Conservation (phyloP, 139 green algal species). For the Gonium pectorale region DNA sequence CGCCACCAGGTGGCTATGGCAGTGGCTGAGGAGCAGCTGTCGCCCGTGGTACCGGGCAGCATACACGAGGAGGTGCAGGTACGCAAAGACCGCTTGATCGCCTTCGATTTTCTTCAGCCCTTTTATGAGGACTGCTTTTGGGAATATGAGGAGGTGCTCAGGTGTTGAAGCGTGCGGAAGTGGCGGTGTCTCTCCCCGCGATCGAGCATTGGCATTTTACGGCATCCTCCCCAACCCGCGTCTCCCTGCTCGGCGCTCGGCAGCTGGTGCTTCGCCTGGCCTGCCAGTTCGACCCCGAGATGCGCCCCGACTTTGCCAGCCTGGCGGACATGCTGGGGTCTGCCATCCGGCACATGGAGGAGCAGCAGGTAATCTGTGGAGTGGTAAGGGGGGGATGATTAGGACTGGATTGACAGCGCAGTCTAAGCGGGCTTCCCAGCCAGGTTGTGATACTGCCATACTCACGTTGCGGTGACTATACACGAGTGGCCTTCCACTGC, state of each 20-base stretch:
- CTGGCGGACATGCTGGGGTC: conserved; percentile 38
- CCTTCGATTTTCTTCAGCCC: not conserved
- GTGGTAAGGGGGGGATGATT: too few relatives aligned
- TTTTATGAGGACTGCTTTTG: too few relatives aligned
- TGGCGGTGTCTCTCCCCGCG: too few relatives aligned
- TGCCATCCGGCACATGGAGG: conserved; percentile 24
- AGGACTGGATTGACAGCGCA: not conserved
- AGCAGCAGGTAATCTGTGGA: not conserved
- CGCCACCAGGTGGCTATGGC: conserved; percentile 64
- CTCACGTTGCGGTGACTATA: too few relatives aligned
- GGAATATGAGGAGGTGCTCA: too few relatives aligned
- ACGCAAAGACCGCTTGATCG: conserved; percentile 15
- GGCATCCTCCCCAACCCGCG: too few relatives aligned
- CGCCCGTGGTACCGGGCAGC: conserved; percentile 59
- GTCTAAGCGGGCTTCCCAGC: too few relatives aligned
- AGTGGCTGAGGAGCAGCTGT: conserved; percentile 71
- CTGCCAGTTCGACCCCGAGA: conserved; percentile 72
- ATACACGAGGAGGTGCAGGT: conserved; percentile 56
- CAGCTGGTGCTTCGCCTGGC: conserved; percentile 36
- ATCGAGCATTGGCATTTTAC: too few relatives aligned
- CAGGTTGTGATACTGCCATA: too few relatives aligned
- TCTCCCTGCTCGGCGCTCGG: too few relatives aligned
- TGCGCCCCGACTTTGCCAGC: conserved; percentile 68
- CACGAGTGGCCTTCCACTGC: too few relatives aligned
- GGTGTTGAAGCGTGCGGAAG: too few relatives aligned